Evolutionary conservation across 73 alveolate species (phyloP).

Genomic region (Durusdinium trenchii): DNA sequence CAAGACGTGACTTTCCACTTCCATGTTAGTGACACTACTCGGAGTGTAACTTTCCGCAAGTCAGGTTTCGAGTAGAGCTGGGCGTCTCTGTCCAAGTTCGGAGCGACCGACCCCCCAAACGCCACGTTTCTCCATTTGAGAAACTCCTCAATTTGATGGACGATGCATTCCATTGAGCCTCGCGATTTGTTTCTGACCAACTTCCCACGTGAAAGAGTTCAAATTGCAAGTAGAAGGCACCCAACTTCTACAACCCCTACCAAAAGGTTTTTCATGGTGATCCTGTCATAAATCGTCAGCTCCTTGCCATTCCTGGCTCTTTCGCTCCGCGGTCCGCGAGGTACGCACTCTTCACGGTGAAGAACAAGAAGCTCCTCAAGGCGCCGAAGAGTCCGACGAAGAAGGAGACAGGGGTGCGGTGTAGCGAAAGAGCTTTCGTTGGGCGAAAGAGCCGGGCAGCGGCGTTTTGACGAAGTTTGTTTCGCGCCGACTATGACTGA

Average conservation of each 20-base stretch:
- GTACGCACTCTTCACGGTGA: slow-evolving; percentile 75
- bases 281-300: not conserved
- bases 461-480: not conserved
- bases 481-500: not conserved
- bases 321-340: not conserved
- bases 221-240: too few relatives aligned
- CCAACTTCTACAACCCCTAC: too few relatives aligned
- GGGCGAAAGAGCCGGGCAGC: not conserved
- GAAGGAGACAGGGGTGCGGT: not conserved
- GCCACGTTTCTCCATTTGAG: too few relatives aligned
- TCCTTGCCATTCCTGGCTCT: not conserved
- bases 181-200: not conserved
- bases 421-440: not conserved
- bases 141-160: too few relatives aligned
- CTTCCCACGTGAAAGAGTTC: too few relatives aligned
- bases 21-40: not conserved
- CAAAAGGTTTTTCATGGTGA: not conserved
- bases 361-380: slow-evolving; percentile 87
- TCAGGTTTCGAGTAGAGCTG: too few relatives aligned
- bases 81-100: too few relatives aligned
- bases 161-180: not conserved
- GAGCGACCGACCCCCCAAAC: too few relatives aligned
- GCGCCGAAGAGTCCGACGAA: not conserved
- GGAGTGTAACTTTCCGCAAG: too few relatives aligned
- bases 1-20: not conserved